phyloP scores from a whole-genome alignment of 148 eudicot species.

The Chenopodium formosanum region DNA sequence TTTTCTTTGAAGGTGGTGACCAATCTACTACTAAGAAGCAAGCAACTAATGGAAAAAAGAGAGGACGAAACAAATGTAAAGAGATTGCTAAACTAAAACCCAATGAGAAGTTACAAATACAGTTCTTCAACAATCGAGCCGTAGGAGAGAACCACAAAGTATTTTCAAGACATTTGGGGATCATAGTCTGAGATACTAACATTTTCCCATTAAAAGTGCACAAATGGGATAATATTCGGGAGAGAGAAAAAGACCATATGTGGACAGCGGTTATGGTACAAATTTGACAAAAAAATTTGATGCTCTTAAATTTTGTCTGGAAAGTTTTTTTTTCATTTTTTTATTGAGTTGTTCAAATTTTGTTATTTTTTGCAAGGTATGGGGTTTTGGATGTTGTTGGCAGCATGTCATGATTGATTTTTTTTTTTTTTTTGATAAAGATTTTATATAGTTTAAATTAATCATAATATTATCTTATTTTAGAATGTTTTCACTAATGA shows the following conservation, averaged over 20 bases:
- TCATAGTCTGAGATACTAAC: neutral
- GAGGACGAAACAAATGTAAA: neutral
- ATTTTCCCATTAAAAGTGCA: neutral
- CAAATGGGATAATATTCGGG: conserved; percentile 5
- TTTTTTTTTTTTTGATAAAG: no score
- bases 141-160: neutral
- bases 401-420: no score
- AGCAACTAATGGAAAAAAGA: neutral
- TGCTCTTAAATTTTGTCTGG: no score
- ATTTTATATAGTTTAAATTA: no score
- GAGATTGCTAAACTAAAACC: conserved; percentile 7
- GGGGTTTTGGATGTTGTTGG: no score
- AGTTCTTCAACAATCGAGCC: neutral
- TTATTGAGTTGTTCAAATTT: no score
- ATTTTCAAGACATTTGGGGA: neutral
- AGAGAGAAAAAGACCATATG: neutral
- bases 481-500: no score
- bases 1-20: no score
- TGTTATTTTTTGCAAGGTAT: no score
- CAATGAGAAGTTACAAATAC: neutral
- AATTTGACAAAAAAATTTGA: no score
- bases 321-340: no score
- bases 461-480: no score
- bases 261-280: neutral
- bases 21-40: neutral